Evolutionary conservation across 192 early-diverging fungal species (phyloP), one percentile per base, ranked within the genome.

Genomic region (Pilaira anomala): DNA sequence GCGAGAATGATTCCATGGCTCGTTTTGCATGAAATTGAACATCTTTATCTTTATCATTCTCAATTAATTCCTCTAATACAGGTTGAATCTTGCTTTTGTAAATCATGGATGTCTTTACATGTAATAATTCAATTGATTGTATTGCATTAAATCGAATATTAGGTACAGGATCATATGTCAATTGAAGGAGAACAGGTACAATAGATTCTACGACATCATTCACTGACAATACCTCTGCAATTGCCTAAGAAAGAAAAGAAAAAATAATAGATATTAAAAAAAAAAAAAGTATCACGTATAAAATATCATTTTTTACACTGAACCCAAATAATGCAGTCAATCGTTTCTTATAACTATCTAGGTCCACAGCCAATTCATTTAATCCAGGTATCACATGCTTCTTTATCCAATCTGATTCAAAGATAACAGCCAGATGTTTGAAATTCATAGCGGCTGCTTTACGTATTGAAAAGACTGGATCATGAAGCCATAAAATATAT

Each of bases 111-210:
- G 89, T 85, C 4, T 36, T 36, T 9, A 9, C 11, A 4, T 9
- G 33, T 68, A 99, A 76, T 2, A 83, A 79, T 72, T 93, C 92
- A 63, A 95, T 80, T 49, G 89, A 88, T 73, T 99, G 97, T 21
- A 93, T 93, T 4, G 97, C 95, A 72, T 99, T 99, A 86, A 99
- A 99, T 30, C 97, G 91, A 68, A 99, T 97, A 74, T 99, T 99
- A 65, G 97, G 97, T 62, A 99, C 97, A n/a, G 93, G 91, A 70
- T 99, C 97, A 13, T 81, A 80, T 30, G 90, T 87, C 39, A 99
- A 85, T 50, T 72, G 79, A 62, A 84, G 86, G 40, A 96, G 83
- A 13, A 91, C 87, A 7, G 95, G 97, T 60, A 99, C 62, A 55
- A 99, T 90, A 68, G 85, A 79, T 58, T 94, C 92, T 61, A 87